Percentiles rank a stretch among this genome's conserved stretches.
These are phyloP conservation scores for Eucalyptus melliodora DNA, from an alignment of 345 rosid genomes.

Conservation along the genomic window DNA sequence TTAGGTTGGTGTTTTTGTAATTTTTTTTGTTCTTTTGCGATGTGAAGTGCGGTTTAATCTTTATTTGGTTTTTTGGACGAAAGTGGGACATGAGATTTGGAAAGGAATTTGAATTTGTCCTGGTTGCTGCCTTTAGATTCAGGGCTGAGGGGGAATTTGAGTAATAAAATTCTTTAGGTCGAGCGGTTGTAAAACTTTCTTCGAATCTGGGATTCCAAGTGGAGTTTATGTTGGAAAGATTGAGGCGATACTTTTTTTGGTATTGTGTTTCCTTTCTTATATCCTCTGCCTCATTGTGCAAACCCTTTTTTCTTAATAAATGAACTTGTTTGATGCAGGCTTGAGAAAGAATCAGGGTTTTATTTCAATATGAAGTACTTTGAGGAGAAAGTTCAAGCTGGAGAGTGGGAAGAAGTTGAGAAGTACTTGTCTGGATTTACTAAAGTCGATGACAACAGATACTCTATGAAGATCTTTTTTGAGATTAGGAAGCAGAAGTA, in stretches of 20 bases:
- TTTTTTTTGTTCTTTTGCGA: background rate
- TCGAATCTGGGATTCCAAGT: background rate
- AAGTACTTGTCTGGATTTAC: conserved; percentile 57
- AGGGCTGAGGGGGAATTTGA: background rate
- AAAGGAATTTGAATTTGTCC: background rate
- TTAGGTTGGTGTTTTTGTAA: background rate
- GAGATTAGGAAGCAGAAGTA: conserved; percentile 89
- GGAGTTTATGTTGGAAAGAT: background rate
- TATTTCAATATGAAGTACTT: conserved; percentile 64
- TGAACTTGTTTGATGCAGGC: conserved; percentile 13
- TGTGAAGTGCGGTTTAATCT: background rate
- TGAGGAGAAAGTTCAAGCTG: conserved; percentile 65
- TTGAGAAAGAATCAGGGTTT: conserved; percentile 64
- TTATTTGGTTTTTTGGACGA: background rate
- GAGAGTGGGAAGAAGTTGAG: conserved; percentile 72
- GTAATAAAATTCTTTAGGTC: background rate
- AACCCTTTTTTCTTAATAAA: background rate
- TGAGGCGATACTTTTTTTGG: background rate
- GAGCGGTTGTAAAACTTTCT: background rate
- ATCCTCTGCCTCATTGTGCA: background rate
- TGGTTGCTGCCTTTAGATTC: background rate
- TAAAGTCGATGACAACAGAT: conserved; percentile 63
- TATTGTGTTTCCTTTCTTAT: background rate
- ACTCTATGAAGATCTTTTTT: conserved; percentile 82
- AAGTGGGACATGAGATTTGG: background rate